phyloP scores from a whole-genome alignment of 2,329 filamentous ascomycete species.

The Monilinia laxa region DNA sequence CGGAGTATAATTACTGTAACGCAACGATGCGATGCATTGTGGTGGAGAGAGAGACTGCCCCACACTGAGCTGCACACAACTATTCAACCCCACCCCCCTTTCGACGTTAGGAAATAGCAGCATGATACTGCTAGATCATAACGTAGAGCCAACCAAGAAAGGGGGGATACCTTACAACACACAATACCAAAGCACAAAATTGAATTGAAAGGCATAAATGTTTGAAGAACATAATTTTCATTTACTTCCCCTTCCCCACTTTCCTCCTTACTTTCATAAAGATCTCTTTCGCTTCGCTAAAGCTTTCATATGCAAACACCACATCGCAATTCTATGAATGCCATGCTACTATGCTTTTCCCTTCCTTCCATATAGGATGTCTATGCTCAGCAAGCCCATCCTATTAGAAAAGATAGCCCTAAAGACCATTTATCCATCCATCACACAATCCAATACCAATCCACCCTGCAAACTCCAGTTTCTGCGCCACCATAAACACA shows the following conservation, averaged over 20 bases:
- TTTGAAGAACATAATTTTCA: too few species aligned
- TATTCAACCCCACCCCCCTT: too few species aligned
- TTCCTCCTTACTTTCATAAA: background rate
- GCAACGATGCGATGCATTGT: too few species aligned
- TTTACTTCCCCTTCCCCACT: background rate
- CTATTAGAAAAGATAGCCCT: background rate
- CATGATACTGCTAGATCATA: too few species aligned
- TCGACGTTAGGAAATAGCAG: too few species aligned
- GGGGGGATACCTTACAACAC: too few species aligned
- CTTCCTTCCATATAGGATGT: background rate
- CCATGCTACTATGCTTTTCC: background rate
- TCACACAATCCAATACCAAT: background rate
- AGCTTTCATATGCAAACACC: conserved; percentile 9
- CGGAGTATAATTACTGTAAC: too few species aligned
- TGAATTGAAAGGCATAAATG: too few species aligned
- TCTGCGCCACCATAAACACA: conserved; percentile 2
- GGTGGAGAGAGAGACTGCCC: too few species aligned
- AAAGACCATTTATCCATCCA: conserved; percentile 1
- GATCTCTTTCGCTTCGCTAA: conserved; percentile 13
- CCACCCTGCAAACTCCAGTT: background rate
- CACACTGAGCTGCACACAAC: too few species aligned
- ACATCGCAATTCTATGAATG: background rate
- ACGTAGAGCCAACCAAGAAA: too few species aligned
- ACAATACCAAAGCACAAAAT: too few species aligned
- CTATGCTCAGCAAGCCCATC: background rate